Conservation (phyloP, 2,329 filamentous ascomycete species). For the Arthroderma sp. region DNA sequence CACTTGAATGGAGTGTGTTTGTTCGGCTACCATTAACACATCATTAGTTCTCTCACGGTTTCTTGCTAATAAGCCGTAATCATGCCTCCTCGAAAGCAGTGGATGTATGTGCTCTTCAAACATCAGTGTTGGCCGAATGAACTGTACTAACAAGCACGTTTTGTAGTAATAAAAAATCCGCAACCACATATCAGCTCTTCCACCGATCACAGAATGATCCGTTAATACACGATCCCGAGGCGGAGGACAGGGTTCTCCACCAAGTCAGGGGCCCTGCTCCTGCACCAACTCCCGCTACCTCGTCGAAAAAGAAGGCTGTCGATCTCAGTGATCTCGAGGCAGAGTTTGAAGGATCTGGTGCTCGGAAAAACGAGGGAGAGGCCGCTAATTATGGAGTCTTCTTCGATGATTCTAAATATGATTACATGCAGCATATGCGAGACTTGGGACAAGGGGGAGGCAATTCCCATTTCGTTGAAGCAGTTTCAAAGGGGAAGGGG, state of each 20-base stretch:
- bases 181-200: constrained; percentile 13
- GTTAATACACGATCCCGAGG: constrained; percentile 80
- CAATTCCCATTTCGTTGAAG: constrained; percentile 72
- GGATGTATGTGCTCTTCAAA: constrained; percentile 8
- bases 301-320: constrained; percentile 41
- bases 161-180: constrained; percentile 12
- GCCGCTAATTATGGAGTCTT: constrained; percentile 88
- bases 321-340: constrained; percentile 63
- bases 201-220: constrained; percentile 88
- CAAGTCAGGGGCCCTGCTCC: constrained; percentile 37
- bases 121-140: background rate
- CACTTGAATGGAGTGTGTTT: background rate
- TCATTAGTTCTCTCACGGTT: background rate
- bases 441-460: constrained; percentile 61
- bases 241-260: constrained; percentile 82
- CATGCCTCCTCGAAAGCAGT: constrained; percentile 12
- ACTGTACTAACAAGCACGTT: background rate
- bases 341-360: constrained; percentile 52
- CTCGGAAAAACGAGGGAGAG: constrained; percentile 87
- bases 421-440: constrained; percentile 98
- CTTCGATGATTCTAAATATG: constrained; percentile 89
- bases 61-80: background rate
- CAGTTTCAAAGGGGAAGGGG: constrained; percentile 45
- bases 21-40: background rate
- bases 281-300: constrained; percentile 12